Conservation (phyloP, 2,329 filamentous ascomycete genomes). For the Periglandula ipomoeae region DNA sequence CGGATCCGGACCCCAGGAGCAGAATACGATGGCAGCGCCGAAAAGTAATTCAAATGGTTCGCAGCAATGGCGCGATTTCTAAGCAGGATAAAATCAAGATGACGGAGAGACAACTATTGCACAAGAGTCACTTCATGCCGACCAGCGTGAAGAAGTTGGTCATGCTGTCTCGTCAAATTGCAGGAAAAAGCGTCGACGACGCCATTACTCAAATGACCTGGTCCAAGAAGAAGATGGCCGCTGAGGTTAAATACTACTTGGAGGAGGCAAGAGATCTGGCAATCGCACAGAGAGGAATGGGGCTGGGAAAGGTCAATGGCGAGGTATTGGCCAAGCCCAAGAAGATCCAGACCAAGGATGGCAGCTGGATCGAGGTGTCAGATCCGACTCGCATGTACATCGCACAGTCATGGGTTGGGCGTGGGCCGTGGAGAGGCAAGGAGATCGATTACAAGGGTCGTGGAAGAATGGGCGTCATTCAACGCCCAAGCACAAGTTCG, state of each 20-base stretch:
- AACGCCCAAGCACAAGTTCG: conserved; percentile 67
- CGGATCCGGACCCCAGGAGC: conserved; percentile 67
- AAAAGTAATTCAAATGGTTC: conserved; percentile 71
- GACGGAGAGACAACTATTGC: conserved; percentile 43
- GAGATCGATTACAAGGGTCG: conserved; percentile 65
- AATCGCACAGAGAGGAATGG: conserved; percentile 76
- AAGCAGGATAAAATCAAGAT: conserved; percentile 59
- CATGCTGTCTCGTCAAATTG: conserved; percentile 77
- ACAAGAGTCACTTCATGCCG: conserved; percentile 63
- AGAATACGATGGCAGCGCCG: conserved; percentile 72
- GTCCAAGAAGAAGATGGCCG: conserved; percentile 85
- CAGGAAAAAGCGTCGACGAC: conserved; percentile 87
- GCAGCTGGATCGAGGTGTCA: conserved; percentile 58
- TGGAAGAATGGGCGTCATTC: conserved; percentile 59
- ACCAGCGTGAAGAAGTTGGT: conserved; percentile 90
- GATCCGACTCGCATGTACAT: conserved; percentile 83
- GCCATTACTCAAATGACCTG: conserved; percentile 93
- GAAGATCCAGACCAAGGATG: conserved; percentile 65
- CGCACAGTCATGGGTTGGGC: conserved; percentile 86
- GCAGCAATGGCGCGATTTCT: conserved; percentile 42
- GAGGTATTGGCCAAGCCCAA: conserved; percentile 27
- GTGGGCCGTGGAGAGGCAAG: conserved; percentile 51
- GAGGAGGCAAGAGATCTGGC: conserved; percentile 76
- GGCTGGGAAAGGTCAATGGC: conserved; percentile 43
- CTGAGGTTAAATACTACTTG: conserved; percentile 70